Evolutionary conservation across 1,284 basidiomycete genomes (phyloP), one percentile per base, ranked within the genome.

Genomic region (Chalciporus sp.): DNA sequence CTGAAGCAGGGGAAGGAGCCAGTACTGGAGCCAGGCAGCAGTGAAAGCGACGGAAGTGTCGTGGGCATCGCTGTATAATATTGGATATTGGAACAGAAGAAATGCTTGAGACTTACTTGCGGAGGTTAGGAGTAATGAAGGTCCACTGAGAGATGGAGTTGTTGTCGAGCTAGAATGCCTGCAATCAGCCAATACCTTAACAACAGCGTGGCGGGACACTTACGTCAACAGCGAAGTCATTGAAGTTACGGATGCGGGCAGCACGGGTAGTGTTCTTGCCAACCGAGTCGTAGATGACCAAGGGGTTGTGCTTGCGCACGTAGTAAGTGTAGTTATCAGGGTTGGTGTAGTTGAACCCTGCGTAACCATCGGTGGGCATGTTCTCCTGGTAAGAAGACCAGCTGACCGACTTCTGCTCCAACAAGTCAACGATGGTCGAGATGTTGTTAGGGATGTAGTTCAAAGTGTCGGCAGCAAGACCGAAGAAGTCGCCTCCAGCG

Each of bases 71-170:
- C 70, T 68, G 19, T 19, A 50, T 29, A 78, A 57, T 27, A 14
- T 66, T 20, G 56, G 50, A 33, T n/a, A n/a, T 42, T 17, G 7
- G 5, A 4, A 47, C n/a, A 11, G 17, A 10, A 11, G 14, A 39
- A 47, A 20, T 9, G 33, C n/a, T 16, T 6, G 20, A 2, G 5
- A 60, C 69, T 11, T 20, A 68, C 69, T 69, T 47, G 51, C 63
- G 64, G 49, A 84, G 65, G 68, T 86, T 87, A n/a, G 86, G 86
- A 0, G 86, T 87, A 50, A 88, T 70, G 63, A 83, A 88, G 28
- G 72, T 65, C 82, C 83, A 86, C 60, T 86, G 84, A 8, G 85
- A 80, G 26, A 88, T 65, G 3, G 73, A 73, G 45, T 77, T 67
- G 27, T 78, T 78, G 16, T 48, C 58, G 29, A 71, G 27, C 69